Percentiles rank a stretch among this genome's conserved stretches.
Evolutionary conservation across 345 rosid genomes (phyloP).

Genomic region (Hibiscus trionum): DNA sequence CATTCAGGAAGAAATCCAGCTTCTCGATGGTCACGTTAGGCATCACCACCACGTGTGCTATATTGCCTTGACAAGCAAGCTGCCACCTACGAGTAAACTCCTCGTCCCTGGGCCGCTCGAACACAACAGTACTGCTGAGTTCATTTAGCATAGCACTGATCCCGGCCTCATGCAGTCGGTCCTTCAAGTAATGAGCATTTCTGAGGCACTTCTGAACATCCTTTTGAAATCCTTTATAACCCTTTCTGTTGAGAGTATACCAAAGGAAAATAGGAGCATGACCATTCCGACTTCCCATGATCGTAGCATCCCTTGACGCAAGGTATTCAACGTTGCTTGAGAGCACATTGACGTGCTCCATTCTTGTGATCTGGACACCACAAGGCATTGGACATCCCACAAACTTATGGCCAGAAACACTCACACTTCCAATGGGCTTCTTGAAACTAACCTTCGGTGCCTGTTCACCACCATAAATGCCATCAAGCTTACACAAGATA

Average conservation of each 20-base stretch:
- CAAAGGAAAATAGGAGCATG: constrained; percentile 96
- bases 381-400: constrained; percentile 99
- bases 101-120: constrained; percentile 85
- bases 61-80: constrained; percentile 83
- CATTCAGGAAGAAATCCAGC: constrained; percentile 64
- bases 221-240: constrained; percentile 90
- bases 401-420: constrained; percentile 93
- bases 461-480: constrained; percentile 29
- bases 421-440: constrained; percentile 92
- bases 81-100: constrained; percentile 92
- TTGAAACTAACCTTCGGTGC: constrained; percentile 89
- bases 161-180: constrained; percentile 49
- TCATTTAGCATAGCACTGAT: constrained; percentile 90
- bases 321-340: constrained; percentile 87
- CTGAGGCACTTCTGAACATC: constrained; percentile 93
- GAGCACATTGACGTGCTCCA: constrained; percentile 73
- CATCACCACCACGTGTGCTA: constrained; percentile 93
- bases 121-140: constrained; percentile 91
- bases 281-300: constrained; percentile 98
- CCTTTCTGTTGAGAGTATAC: constrained; percentile 86
- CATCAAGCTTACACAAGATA: not conserved
- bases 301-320: constrained; percentile 96
- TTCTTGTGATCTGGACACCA: constrained; percentile 86
- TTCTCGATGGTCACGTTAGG: constrained; percentile 76
- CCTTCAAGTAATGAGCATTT: constrained; percentile 87